Evolutionary conservation across 2,329 filamentous ascomycete genomes (phyloP), one percentile per base, ranked within the genome.

Genomic region (Epichloe festucae): DNA sequence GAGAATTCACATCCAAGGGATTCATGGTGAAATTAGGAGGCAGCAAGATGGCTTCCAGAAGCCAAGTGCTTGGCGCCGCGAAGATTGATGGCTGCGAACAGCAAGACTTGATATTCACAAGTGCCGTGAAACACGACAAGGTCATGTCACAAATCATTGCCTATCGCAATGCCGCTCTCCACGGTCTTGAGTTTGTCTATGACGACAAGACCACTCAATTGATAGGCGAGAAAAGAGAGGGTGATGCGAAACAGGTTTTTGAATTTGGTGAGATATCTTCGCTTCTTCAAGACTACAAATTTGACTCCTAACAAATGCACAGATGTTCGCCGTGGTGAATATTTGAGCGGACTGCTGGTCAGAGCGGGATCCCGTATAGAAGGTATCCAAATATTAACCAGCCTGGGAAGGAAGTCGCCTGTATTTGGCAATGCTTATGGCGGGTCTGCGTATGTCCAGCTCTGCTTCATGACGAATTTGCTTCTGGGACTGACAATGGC

Each of bases 171-270:
- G 72, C 75, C 53, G 84, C 84, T 4, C 63, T 97, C 12, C 85
- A 95, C 64, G 93, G 93, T 0, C 67, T 98, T 19, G 91, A 97
- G 65, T 97, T 98, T 67, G 75, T 87, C 53, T 97, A 95, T 63
- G 91, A 97, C 61, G 89, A 97, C 65, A 77, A 79, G 15, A 85
- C 87, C 1, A 85, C 76, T 51, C 89, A 96, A 63, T 67, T 96
- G 3, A 94, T 98, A 71, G 93, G 93, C 41, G 90, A 88, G 62
- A 75, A 78, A 51, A 85, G 85, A 12, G 86, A 84, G 7, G 84
- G 84, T 56, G 69, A 76, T 23, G 81, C 81, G 3, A 84, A 84
- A 1, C 82, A 85, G 61, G 78, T 82, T 45, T 95, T 95, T 69
- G 76, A 85, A 15, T 75, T 97, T 59, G 83, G 86, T 88, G 71